Evolutionary conservation across 2,329 filamentous ascomycete species (phyloP).

Genomic region (Paracoccidioides brasiliensis): DNA sequence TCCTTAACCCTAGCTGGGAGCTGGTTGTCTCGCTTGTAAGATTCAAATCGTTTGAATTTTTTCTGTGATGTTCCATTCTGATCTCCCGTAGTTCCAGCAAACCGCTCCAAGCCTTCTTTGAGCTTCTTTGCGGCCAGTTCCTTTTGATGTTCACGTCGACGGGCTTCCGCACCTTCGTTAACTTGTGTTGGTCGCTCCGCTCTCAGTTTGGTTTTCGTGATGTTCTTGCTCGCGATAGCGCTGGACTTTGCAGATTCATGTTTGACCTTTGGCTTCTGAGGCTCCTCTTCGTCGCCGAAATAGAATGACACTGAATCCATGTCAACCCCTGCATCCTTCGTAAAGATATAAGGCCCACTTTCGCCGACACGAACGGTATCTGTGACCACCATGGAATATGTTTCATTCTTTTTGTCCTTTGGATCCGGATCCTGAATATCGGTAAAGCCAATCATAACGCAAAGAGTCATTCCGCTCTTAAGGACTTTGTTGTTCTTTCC

Average conservation of each 20-base stretch:
- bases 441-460: slow-evolving; percentile 76
- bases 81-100: slow-evolving; percentile 70
- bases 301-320: slow-evolving; percentile 95
- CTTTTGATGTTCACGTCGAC: slow-evolving; percentile 82
- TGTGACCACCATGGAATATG: slow-evolving; percentile 78
- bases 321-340: slow-evolving; percentile 79
- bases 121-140: slow-evolving; percentile 80
- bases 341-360: slow-evolving; percentile 62
- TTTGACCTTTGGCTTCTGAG: slow-evolving; percentile 68
- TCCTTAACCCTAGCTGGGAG: slow-evolving; percentile 73
- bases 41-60: slow-evolving; percentile 98
- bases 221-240: slow-evolving; percentile 85
- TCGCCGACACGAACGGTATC: slow-evolving; percentile 84
- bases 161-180: slow-evolving; percentile 80
- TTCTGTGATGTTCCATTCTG: slow-evolving; percentile 88
- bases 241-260: slow-evolving; percentile 73
- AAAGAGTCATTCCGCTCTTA: slow-evolving; percentile 95
- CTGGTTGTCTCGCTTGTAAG: slow-evolving; percentile 95
- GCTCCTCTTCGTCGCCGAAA: slow-evolving; percentile 85
- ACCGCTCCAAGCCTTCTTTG: slow-evolving; percentile 70
- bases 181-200: slow-evolving; percentile 80
- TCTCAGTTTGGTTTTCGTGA: slow-evolving; percentile 82
- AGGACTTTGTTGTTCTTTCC: slow-evolving; percentile 70
- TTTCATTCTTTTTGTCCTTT: slow-evolving; percentile 79
- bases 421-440: slow-evolving; percentile 78